Percentiles rank a stretch among this genome's conserved stretches.
These are phyloP conservation scores for Fraxinus platypoda DNA, from an alignment of 305 asterid genomes.

Conservation along the genomic window DNA sequence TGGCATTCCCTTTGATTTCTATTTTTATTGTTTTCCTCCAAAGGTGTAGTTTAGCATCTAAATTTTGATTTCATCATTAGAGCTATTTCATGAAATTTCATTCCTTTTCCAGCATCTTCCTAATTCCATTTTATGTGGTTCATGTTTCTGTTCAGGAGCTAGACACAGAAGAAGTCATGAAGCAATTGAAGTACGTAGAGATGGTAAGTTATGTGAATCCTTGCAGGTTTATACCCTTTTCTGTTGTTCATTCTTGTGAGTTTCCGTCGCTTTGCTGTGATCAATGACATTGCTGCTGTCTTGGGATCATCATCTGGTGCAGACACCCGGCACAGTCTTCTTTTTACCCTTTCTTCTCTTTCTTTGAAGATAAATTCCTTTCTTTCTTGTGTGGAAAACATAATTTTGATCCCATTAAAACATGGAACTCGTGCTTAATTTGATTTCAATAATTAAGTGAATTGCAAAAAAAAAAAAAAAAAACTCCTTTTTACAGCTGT, in stretches of 20 bases:
- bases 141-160: constrained; percentile 62
- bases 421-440: neutral
- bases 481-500: neutral
- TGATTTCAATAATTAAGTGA: too few species aligned
- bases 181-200: constrained; percentile 75
- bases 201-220: constrained; percentile 44
- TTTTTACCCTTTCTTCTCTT: neutral
- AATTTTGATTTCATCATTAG: neutral
- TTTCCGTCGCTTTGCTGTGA: neutral
- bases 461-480: too few species aligned
- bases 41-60: neutral
- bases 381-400: neutral
- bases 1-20: neutral
- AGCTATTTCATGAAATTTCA: neutral
- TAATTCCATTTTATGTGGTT: neutral
- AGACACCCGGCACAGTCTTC: neutral
- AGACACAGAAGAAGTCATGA: constrained; percentile 68
- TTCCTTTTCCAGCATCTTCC: neutral
- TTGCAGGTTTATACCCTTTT: neutral
- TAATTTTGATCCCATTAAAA: neutral
- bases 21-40: neutral
- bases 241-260: neutral
- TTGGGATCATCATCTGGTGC: neutral
- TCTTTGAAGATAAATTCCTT: neutral
- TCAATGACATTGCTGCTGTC: neutral